Evolutionary conservation across 805 yeast genomes (phyloP), one percentile per base, ranked within the genome.

Genomic region (Metschnikowia noctiluminum): DNA sequence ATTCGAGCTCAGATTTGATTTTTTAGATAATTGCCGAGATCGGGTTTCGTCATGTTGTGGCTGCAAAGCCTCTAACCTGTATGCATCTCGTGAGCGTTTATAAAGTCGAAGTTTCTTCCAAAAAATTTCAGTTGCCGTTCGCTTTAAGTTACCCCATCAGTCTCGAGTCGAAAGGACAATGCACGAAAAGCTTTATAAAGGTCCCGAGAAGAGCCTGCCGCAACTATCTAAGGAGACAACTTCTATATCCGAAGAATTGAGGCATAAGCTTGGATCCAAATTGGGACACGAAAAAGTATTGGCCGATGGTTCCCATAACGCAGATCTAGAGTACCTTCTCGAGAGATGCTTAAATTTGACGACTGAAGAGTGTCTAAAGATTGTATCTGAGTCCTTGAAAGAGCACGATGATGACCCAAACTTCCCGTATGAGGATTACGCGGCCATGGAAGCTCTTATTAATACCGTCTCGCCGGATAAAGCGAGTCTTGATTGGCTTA

Each of bases 281-380:
- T 46, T 50, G 40, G 53, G 53, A 14, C 53, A 50, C 26, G 42
- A 34, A 28, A 36, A 42, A 13, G 44, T 44, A 30, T 32, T 45
- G 35, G 30, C 42, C 27, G 43, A 35, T 8, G 40, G 42, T 14
- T 28, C 34, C 13, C 28, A 15, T 10, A 38, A 41, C 28, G 44
- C 51, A 13, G 53, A 50, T 27, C 37, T 42, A 27, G 51, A 47
- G 36, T 46, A 46, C 30, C 50, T 50, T 26, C 40, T 31, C 14
- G 43, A 32, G 7, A 14, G 34, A 32, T 26, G 37, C 39, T 10
- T 14, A 15, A 16, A 16, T 9, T 41, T 41, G 43, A 21, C 43
- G 15, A 12, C 21, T n/a, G 43, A 41, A 16, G 7, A 14, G 16
- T 32, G 37, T 27, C 43, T 41, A 11, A 37, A 41, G 38, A 31